Conservation (phyloP, 768 basidiomycete genomes). For the Suillus ampliporus region DNA sequence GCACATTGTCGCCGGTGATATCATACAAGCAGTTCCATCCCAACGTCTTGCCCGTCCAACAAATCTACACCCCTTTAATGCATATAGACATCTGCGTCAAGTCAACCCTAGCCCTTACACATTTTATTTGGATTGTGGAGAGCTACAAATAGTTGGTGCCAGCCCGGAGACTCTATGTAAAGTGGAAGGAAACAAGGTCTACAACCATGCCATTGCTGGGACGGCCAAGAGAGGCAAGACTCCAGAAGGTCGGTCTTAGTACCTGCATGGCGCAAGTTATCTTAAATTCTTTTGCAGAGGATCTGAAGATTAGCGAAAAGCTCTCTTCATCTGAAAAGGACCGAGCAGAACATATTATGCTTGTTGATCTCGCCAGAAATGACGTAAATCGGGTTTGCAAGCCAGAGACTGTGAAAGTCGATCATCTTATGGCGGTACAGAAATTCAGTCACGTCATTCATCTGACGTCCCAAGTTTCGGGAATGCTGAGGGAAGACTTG, state of each 20-base stretch:
- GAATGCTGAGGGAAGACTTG: conserved; percentile 77
- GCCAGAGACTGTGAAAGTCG: conserved; percentile 94
- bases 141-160: conserved; percentile 94
- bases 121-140: conserved; percentile 96
- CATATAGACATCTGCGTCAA: conserved; percentile 90
- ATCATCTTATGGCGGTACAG: conserved; percentile 90
- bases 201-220: conserved; percentile 97
- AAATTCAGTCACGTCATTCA: conserved; percentile 99
- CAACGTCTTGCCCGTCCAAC: conserved; percentile 90
- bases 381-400: conserved; percentile 98
- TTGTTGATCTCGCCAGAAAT: conserved; percentile 96
- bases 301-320: conserved; percentile 73
- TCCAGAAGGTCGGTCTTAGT: conserved; percentile 67
- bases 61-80: conserved; percentile 93
- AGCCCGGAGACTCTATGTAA: conserved; percentile 98
- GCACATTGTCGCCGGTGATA: conserved; percentile 95
- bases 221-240: conserved; percentile 89
- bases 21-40: conserved; percentile 98
- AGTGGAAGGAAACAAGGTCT: conserved; percentile 90
- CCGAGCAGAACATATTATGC: conserved; percentile 98
- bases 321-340: conserved; percentile 91
- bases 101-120: conserved; percentile 99
- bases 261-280: conserved; percentile 9
- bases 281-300: conserved; percentile 65
- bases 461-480: conserved; percentile 94